phyloP scores from a whole-genome alignment of 192 early-diverging fungal species.

The Thamnidium elegans region DNA sequence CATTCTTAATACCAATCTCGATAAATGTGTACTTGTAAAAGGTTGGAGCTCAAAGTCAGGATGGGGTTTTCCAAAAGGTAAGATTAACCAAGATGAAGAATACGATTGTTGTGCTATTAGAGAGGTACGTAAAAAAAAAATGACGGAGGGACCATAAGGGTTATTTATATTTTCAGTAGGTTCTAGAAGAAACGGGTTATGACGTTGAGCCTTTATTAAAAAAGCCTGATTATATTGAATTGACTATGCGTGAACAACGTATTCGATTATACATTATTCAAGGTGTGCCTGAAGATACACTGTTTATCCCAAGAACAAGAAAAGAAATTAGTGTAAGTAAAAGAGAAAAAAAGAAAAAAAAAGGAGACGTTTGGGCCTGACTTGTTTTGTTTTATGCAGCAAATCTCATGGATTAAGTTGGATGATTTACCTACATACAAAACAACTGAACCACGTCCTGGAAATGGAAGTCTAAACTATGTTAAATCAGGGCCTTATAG shows the following conservation, averaged over 20 bases:
- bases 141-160: no score
- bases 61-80: conserved; percentile 99
- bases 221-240: conserved; percentile 83
- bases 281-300: conserved; percentile 77
- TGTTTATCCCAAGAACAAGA: conserved; percentile 80
- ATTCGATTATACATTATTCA: conserved; percentile 89
- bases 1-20: conserved; percentile 76
- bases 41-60: conserved; percentile 86
- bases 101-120: conserved; percentile 85
- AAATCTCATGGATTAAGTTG: conserved; percentile 69
- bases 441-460: conserved; percentile 20
- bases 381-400: conserved; percentile 25
- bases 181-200: conserved; percentile 94
- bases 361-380: background rate
- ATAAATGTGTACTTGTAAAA: conserved; percentile 87
- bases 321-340: conserved; percentile 90
- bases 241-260: conserved; percentile 86
- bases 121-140: conserved; percentile 57
- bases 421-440: conserved; percentile 60
- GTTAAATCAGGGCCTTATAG: conserved; percentile 27
- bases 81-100: conserved; percentile 96
- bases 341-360: background rate
- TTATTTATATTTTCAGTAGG: conserved; percentile 37
- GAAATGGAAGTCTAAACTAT: conserved; percentile 19
- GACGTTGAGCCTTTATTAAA: conserved; percentile 69